Evolutionary conservation across 1,139 yeast species (phyloP).

Genomic region (Candida pseudoviswanathii): DNA sequence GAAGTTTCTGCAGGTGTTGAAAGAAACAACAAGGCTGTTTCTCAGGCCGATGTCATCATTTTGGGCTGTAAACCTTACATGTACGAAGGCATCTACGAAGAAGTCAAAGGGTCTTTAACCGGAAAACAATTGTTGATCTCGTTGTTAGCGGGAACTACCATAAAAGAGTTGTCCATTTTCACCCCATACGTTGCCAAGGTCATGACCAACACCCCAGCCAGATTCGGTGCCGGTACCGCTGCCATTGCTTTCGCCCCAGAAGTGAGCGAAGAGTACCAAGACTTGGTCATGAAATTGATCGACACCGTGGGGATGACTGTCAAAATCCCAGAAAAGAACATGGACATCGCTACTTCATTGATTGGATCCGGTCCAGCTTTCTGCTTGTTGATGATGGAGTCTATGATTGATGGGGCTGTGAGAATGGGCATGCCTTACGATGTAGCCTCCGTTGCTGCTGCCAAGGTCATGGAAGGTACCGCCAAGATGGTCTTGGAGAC

Average conservation of each 20-base stretch:
- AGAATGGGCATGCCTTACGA: constrained; percentile 92
- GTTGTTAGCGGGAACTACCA: constrained; percentile 89
- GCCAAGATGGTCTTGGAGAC: constrained; percentile 84
- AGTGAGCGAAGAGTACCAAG: constrained; percentile 49
- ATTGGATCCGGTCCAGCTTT: constrained; percentile 99
- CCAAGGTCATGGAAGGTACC: constrained; percentile 96
- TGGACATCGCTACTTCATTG: constrained; percentile 95
- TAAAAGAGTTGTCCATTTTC: constrained; percentile 60
- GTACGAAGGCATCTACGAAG: constrained; percentile 60
- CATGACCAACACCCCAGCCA: constrained; percentile 98
- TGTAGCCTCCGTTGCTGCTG: constrained; percentile 86
- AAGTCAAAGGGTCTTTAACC: constrained; percentile 43
- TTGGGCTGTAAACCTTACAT: constrained; percentile 87
- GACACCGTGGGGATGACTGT: constrained; percentile 70
- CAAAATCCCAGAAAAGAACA: constrained; percentile 82
- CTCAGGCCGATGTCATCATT: constrained; percentile 66
- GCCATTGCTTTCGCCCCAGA: constrained; percentile 69
- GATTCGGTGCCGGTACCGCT: constrained; percentile 91
- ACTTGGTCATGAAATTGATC: constrained; percentile 58
- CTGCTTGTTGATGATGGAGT: constrained; percentile 84
- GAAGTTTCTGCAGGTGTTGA: constrained; percentile 55
- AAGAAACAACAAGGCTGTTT: constrained; percentile 58
- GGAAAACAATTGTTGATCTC: constrained; percentile 72
- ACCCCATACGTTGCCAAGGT: constrained; percentile 75
- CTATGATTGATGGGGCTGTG: constrained; percentile 92